Evolutionary conservation across 2,329 filamentous ascomycete species (phyloP).

Genomic region (Calonectria hongkongensis): DNA sequence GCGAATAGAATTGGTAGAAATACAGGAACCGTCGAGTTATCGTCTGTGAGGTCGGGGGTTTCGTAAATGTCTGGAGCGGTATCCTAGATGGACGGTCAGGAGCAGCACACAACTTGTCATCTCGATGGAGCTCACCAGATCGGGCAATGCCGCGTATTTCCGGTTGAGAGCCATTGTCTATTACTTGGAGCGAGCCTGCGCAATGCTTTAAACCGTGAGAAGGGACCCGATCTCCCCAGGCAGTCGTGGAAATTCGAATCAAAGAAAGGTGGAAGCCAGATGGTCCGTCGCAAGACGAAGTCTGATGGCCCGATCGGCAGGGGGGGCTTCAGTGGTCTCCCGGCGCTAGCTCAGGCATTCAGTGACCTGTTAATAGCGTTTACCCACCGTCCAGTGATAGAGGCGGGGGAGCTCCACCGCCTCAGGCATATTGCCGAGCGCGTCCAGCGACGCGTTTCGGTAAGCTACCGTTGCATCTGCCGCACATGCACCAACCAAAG

Average conservation of each 20-base stretch:
- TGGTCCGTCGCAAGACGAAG: slow-evolving; percentile 23
- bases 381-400: slow-evolving; percentile 26
- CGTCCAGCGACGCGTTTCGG: slow-evolving; percentile 45
- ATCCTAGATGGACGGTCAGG: slow-evolving; percentile 74
- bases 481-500: slow-evolving; percentile 23
- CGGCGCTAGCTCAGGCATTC: slow-evolving; percentile 26
- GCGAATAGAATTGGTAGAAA: slow-evolving; percentile 56
- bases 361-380: slow-evolving; percentile 22
- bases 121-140: slow-evolving; percentile 74
- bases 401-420: slow-evolving; percentile 25
- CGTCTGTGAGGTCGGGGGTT: slow-evolving; percentile 93
- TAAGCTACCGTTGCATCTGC: slow-evolving; percentile 18
- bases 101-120: slow-evolving; percentile 29
- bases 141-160: slow-evolving; percentile 88
- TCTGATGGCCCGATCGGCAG: slow-evolving; percentile 32
- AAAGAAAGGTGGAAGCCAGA: slow-evolving; percentile 20
- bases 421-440: slow-evolving; percentile 39
- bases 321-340: slow-evolving; percentile 32
- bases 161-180: slow-evolving; percentile 82
- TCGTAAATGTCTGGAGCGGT: slow-evolving; percentile 97
- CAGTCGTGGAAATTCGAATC: slow-evolving; percentile 13
- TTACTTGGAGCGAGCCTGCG: slow-evolving; percentile 8
- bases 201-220: slow-evolving; percentile 16
- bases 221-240: neutral
- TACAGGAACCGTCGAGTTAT: slow-evolving; percentile 89